A percentile compares a stretch with the other conserved stretches of the same genome.
Conservation (phyloP, 225 moss, liverwort and hornwort genomes). For the Pseudoscleropodium purum region DNA sequence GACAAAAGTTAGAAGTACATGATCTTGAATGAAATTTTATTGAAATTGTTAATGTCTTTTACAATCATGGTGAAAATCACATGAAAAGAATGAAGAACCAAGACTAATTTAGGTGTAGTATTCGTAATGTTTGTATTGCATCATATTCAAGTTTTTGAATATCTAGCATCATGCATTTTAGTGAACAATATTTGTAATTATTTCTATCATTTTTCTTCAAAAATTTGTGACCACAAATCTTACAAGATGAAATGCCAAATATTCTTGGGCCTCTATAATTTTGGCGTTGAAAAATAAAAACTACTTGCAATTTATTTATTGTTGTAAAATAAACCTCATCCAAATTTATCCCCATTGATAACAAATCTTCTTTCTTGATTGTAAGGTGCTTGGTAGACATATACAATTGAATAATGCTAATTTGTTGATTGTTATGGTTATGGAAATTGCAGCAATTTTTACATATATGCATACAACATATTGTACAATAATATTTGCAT, state of each 20-base stretch:
- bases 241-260: background rate
- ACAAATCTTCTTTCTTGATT: background rate
- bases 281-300: background rate
- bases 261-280: rapidly evolving
- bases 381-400: background rate
- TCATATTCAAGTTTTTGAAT: background rate
- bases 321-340: background rate
- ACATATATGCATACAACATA: background rate
- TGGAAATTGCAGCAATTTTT: background rate
- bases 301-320: background rate
- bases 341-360: background rate
- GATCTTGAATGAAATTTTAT: background rate
- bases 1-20: background rate
- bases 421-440: background rate
- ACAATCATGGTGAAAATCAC: background rate
- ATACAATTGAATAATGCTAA: background rate
- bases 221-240: background rate
- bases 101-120: rapidly evolving
- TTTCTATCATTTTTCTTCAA: background rate
- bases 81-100: background rate
- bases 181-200: background rate
- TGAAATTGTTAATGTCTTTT: background rate
- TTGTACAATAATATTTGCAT: background rate
- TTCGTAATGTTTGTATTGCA: background rate
- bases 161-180: background rate